phyloP scores from a whole-genome alignment of 2,329 filamentous ascomycete genomes.

The Rutstroemia sp. region DNA sequence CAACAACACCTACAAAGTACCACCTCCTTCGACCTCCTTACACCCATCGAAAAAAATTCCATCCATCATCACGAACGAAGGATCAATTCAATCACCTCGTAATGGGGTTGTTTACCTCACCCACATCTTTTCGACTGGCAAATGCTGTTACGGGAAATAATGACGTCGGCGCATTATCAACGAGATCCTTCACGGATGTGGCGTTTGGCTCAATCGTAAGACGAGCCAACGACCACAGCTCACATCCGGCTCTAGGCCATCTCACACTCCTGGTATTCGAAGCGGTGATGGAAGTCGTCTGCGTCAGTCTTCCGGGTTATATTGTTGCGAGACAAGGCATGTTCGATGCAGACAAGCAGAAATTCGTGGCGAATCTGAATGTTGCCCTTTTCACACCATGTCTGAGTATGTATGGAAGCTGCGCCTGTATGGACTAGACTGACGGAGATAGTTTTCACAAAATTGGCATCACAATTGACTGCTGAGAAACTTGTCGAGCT shows the following conservation, averaged over 20 bases:
- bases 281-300: conserved; percentile 90
- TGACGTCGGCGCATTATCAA: conserved; percentile 17
- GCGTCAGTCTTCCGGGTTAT: conserved; percentile 89
- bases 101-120: conserved; percentile 39
- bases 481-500: conserved; percentile 85
- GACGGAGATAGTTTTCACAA: conserved; percentile 71
- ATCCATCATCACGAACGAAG: background rate
- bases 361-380: conserved; percentile 93
- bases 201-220: conserved; percentile 16
- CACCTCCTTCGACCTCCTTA: background rate
- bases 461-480: conserved; percentile 88
- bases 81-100: background rate
- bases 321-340: conserved; percentile 83
- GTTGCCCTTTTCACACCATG: conserved; percentile 95
- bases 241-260: conserved; percentile 39
- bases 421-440: background rate
- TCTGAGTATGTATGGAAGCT: conserved; percentile 58
- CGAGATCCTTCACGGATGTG: conserved; percentile 19
- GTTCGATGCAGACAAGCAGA: conserved; percentile 93
- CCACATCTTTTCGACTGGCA: conserved; percentile 38
- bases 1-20: background rate
- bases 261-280: conserved; percentile 61
- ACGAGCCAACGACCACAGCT: conserved; percentile 21
- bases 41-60: background rate
- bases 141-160: conserved; percentile 28